Conservation (phyloP, 352 stramenopile genomes). For the Phytophthora podocarpi region DNA sequence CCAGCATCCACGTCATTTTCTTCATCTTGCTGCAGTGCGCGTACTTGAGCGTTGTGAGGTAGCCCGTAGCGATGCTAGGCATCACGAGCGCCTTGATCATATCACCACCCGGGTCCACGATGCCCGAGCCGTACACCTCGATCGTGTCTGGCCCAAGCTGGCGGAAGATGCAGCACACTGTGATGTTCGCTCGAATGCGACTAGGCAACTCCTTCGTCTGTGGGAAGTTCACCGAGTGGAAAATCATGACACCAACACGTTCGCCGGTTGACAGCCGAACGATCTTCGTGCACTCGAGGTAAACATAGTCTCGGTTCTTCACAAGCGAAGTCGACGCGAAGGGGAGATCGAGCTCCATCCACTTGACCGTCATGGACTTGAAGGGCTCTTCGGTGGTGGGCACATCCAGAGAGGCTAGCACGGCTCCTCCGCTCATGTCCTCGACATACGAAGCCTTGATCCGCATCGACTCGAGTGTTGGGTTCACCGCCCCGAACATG, state of each 20-base stretch:
- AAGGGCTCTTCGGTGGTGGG: slow-evolving; percentile 55
- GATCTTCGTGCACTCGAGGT: slow-evolving; percentile 49
- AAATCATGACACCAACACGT: slow-evolving; percentile 47
- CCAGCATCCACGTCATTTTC: slow-evolving; percentile 38
- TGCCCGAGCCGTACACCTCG: slow-evolving; percentile 47
- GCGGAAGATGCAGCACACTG: slow-evolving; percentile 56
- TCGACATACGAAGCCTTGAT: slow-evolving; percentile 55
- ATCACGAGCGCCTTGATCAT: slow-evolving; percentile 36
- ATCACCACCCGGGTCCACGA: slow-evolving; percentile 33
- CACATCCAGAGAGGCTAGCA: slow-evolving; percentile 44
- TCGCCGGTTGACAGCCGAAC: slow-evolving; percentile 36
- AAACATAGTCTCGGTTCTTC: slow-evolving; percentile 53
- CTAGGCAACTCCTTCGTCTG: slow-evolving; percentile 42
- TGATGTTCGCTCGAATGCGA: slow-evolving; percentile 53
- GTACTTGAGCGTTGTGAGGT: slow-evolving; percentile 38
- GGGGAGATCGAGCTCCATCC: slow-evolving; percentile 42
- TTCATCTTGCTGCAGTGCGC: slow-evolving; percentile 47
- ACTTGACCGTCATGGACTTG: slow-evolving; percentile 42
- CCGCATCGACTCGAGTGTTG: slow-evolving; percentile 41
- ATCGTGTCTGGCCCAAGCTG: slow-evolving; percentile 47
- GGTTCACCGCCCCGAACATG: slow-evolving; percentile 47
- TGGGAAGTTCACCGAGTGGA: slow-evolving; percentile 54
- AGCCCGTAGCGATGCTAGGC: slow-evolving; percentile 22
- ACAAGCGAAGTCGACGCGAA: slow-evolving; percentile 31
- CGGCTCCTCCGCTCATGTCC: slow-evolving; percentile 41